These are phyloP conservation scores for Salix arbutifolia DNA, from an alignment of 345 rosid genomes.

Conservation along the genomic window DNA sequence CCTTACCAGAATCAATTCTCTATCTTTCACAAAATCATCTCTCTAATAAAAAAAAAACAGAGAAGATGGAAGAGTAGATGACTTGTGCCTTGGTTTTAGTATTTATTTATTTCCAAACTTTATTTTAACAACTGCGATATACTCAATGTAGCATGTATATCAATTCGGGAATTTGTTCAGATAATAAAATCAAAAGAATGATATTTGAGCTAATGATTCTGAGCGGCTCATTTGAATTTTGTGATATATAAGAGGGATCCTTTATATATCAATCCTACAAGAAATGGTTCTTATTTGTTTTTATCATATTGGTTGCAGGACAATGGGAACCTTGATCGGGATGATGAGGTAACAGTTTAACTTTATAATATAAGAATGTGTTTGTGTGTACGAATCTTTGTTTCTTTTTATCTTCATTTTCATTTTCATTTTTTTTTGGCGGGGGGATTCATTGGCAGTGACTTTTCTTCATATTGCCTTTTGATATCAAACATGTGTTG, in stretches of 20 bases:
- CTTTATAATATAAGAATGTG: neutral
- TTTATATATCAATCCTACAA: neutral
- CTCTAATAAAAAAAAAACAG: neutral
- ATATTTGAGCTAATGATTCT: neutral
- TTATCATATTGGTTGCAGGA: constrained; percentile 47
- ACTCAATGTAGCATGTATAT: neutral
- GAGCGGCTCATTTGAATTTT: neutral
- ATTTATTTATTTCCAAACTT: neutral
- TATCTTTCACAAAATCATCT: too few relatives aligned
- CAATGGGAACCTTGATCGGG: constrained; percentile 63
- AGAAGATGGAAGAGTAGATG: neutral
- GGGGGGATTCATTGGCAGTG: neutral
- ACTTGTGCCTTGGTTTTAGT: neutral
- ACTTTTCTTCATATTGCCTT: neutral
- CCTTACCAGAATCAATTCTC: neutral
- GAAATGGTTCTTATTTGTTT: neutral
- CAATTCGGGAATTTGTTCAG: neutral
- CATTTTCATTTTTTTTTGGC: neutral
- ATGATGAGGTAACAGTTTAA: constrained; percentile 56
- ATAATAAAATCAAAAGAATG: neutral
- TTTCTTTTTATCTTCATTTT: neutral
- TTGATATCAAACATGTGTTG: neutral
- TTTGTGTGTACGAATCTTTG: neutral
- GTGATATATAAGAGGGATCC: neutral
- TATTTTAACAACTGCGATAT: neutral